Base-by-base conservation (phyloP, 1,284 basidiomycete species). In the Mycena sp. region DNA sequence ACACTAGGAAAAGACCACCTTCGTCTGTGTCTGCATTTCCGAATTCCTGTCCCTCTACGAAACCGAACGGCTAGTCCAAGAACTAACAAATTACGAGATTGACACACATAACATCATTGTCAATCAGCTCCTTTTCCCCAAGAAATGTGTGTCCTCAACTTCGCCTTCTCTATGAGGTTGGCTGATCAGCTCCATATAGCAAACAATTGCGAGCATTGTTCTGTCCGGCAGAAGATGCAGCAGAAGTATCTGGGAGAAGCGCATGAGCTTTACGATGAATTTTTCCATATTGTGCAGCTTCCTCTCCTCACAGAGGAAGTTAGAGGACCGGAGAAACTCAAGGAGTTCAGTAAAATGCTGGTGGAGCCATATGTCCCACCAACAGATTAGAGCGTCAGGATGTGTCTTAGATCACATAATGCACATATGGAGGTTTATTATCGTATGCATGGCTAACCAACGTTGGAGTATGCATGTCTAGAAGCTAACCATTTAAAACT, bases 51-150 rank as follows among this genome's bases (percentile, higher is more conserved):
- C 96, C 23, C 82, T 99, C 23, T 99, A 99, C 79, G 98, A 99
- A 83, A 99, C 97, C 28, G 97, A 99, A 78, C 92, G 97, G 29
- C 85, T 99, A 46, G 94, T 99, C 40, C 97, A 99, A 77, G 98
- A 99, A 76, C 82, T 99, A 51, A 97, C 96, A 14, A 84, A 89
- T 51, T 99, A 99, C 79, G 96, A 95, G 76, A 99, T 99, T 76
- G 98, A 99, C 78, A 99, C 96, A 46, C 97, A 99, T 79, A 95
- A 96, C 76, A 99, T 99, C 71, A 95, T 99, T 57, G 95, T 99
- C 69, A 99, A 99, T 77, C 97, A 99, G 79, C 83, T 99, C 11
- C 83, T 99, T 43, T 99, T 95, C 84, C 97, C 97, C 21, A 96
- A 94, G 81, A 84, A 90, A 74, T 87, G 93, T 93, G 73, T 69